Base-by-base conservation (phyloP, 2,329 filamentous ascomycete genomes). In the Aureobasidium sp. region DNA sequence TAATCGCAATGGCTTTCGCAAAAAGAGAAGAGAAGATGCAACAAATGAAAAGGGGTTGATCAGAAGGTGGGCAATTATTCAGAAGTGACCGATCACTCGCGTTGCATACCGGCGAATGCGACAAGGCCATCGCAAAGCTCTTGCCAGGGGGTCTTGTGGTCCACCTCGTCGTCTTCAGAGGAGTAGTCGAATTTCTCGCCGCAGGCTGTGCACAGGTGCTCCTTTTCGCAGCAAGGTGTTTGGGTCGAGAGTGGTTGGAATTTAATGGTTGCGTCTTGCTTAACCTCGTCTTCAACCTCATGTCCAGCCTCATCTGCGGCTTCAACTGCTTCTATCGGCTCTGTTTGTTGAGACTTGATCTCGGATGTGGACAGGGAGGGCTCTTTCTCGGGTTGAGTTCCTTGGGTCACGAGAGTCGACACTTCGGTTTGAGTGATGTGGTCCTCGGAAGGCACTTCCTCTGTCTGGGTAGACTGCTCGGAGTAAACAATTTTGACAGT, bases 101-200 rank as follows among this genome's bases (percentile, higher is more conserved):
- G 68, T 24, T 64, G 66, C 63, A 73, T 68, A 17, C 72, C 72
- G 17, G 71, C 71, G 50, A 73, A 66, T 53, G 66, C 67, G 17
- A 66, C 63, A 57, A 73, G 54, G 24, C 69, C 67, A 24, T 68
- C 66, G 68, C 71, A 74, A 7, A 74, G 67, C 61, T 74, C 72
- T 54, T 67, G 67, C 69, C 71, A 72, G 5, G 72, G 70, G n/a
- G 67, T 69, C 60, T 67, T 71, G 12, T 62, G 59, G 27, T 61
- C 19, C 5, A 35, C 9, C 24, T 42, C 57, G 14, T 59, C 56
- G 8, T 61, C 62, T 54, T 56, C 40, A 35, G 42, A 63, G n/a
- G 40, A 61, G 35, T 57, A 53, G 31, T 63, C 62, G 33, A 60
- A 15, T 17, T 49, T 19, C 15, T 50, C 37, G 45, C 57, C 57